phyloP scores from a whole-genome alignment of 306 rosid genomes.

The Senna siamea region DNA sequence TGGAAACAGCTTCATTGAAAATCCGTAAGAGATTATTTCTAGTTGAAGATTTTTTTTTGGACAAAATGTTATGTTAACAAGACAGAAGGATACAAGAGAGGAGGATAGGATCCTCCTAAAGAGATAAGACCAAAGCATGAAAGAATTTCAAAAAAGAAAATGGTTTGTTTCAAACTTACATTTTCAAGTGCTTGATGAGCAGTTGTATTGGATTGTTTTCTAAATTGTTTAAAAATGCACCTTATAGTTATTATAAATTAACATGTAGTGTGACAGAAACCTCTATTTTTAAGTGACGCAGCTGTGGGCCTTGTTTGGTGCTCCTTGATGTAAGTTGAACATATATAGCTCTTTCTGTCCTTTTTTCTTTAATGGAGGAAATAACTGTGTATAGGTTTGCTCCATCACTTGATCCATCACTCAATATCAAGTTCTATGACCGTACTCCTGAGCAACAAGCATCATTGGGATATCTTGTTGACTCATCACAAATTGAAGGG shows the following conservation, averaged over 20 bases:
- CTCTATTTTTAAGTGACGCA: slow-evolving; percentile 17
- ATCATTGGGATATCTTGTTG: slow-evolving; percentile 71
- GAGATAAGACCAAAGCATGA: neutral
- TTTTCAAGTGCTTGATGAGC: slow-evolving; percentile 25
- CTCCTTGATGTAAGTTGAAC: slow-evolving; percentile 15
- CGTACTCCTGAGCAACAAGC: slow-evolving; percentile 93
- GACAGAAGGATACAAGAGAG: neutral
- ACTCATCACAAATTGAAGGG: slow-evolving; percentile 53
- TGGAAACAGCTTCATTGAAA: slow-evolving; percentile 97
- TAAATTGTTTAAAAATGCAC: neutral
- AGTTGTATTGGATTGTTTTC: slow-evolving; percentile 1
- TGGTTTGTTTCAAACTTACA: neutral
- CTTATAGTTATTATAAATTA: slow-evolving; percentile 21
- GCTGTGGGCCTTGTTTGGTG: slow-evolving; percentile 22
- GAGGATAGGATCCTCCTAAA: slow-evolving; percentile 7
- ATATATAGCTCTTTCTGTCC: slow-evolving; percentile 27
- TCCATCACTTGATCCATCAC: slow-evolving; percentile 79
- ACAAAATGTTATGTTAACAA: neutral
- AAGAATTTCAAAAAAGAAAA: neutral
- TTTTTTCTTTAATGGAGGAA: slow-evolving; percentile 9
- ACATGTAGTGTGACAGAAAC: slow-evolving; percentile 6
- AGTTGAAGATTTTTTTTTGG: neutral
- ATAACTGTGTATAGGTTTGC: slow-evolving; percentile 61
- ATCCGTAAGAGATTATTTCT: slow-evolving; percentile 66
- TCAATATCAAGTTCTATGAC: slow-evolving; percentile 81